Percentiles rank a stretch among this genome's conserved stretches.
These are phyloP conservation scores for Cryptococcus floricola DNA, from an alignment of 1,284 basidiomycete species.

Conservation along the genomic window DNA sequence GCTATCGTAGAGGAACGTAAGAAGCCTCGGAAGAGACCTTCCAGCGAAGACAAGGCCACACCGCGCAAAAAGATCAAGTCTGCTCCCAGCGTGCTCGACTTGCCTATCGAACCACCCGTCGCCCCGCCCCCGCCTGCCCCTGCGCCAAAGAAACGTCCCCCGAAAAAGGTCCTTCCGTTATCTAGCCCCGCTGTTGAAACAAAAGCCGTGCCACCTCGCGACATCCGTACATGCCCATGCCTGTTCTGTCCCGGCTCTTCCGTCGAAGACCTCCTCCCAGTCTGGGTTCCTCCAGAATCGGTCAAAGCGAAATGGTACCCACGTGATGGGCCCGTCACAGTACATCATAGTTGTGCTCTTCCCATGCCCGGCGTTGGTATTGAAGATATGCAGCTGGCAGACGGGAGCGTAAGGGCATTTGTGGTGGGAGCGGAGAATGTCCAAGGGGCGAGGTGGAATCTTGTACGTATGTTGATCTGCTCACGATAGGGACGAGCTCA, in stretches of 20 bases:
- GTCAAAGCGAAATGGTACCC: constrained; percentile 23
- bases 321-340: constrained; percentile 54
- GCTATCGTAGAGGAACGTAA: constrained; percentile 29
- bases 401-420: constrained; percentile 18
- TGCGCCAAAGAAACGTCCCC: background rate
- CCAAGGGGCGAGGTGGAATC: constrained; percentile 81
- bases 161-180: background rate
- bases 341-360: constrained; percentile 60
- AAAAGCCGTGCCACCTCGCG: constrained; percentile 6
- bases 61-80: constrained; percentile 7
- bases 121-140: background rate
- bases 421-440: constrained; percentile 80
- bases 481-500: constrained; percentile 4
- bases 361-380: constrained; percentile 83
- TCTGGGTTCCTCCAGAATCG: constrained; percentile 43
- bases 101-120: background rate
- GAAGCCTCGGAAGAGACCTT: constrained; percentile 9
- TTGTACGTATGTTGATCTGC: constrained; percentile 57
- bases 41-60: background rate
- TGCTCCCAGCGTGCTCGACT: background rate
- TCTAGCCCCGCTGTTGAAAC: background rate
- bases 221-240: constrained; percentile 58
- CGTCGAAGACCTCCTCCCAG: constrained; percentile 59
- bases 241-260: constrained; percentile 70
- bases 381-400: constrained; percentile 56